phyloP scores from a whole-genome alignment of 345 rosid species.

The Capsella bursapastoris region DNA sequence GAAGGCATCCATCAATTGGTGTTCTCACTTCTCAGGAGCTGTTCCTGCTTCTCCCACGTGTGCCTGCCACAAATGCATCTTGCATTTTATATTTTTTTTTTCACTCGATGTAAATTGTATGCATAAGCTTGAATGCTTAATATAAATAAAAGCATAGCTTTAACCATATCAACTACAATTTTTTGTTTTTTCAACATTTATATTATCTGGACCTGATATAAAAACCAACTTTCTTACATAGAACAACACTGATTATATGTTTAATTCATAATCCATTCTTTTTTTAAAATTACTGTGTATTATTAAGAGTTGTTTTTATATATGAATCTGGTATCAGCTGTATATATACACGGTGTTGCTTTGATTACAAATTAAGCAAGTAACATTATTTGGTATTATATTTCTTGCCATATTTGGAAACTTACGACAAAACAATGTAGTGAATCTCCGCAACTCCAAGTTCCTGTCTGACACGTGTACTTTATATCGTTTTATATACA shows the following conservation, averaged over 20 bases:
- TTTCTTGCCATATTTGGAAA: slow-evolving; percentile 42
- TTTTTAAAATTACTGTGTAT: neutral
- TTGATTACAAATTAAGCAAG: slow-evolving; percentile 32
- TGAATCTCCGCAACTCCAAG: slow-evolving; percentile 40
- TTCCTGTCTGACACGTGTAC: slow-evolving; percentile 48
- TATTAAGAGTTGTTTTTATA: neutral
- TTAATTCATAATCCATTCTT: neutral
- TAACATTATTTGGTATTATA: slow-evolving; percentile 22
- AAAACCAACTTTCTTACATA: neutral
- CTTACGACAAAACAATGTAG: slow-evolving; percentile 40
- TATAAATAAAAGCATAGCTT: neutral
- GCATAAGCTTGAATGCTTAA: too few species aligned
- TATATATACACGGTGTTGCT: neutral
- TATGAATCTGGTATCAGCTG: neutral
- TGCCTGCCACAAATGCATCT: slow-evolving; percentile 28
- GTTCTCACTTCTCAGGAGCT: slow-evolving; percentile 27
- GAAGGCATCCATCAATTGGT: slow-evolving; percentile 38
- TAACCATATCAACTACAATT: neutral
- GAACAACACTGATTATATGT: neutral
- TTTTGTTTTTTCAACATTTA: neutral
- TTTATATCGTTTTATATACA: neutral
- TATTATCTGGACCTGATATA: neutral
- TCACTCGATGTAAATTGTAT: too few species aligned
- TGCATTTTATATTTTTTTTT: neutral
- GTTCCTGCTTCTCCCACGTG: slow-evolving; percentile 36